Percentiles rank a stretch among this genome's conserved stretches.
Evolutionary conservation across 2,329 filamentous ascomycete genomes (phyloP).

Genomic region (Phyllosticta capitalensis): DNA sequence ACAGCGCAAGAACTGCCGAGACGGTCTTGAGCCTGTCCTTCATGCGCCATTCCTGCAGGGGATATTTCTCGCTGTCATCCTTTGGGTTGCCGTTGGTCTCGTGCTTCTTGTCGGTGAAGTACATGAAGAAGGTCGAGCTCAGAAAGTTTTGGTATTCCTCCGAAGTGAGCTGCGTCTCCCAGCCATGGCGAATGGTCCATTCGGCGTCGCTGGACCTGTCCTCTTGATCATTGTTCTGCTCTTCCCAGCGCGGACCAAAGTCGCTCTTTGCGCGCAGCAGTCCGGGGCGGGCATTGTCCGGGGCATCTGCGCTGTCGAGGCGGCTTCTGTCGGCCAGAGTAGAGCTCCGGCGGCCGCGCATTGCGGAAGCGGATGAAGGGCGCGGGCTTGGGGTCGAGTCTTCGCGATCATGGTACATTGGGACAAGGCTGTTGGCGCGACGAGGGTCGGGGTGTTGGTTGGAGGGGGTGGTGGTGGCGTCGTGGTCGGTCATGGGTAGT

Average conservation of each 20-base stretch:
- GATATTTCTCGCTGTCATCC: constrained; percentile 39
- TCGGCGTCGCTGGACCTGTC: constrained; percentile 36
- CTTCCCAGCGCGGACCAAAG: constrained; percentile 33
- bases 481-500: neutral
- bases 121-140: constrained; percentile 96
- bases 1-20: constrained; percentile 86
- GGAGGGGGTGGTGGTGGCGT: neutral
- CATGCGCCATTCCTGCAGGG: constrained; percentile 93
- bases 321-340: neutral
- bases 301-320: constrained; percentile 4
- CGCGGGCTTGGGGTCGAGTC: constrained; percentile 2
- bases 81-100: constrained; percentile 87
- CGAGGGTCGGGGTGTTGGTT: neutral
- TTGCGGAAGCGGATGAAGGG: constrained; percentile 4
- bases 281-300: constrained; percentile 19
- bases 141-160: constrained; percentile 80
- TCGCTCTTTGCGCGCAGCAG: constrained; percentile 45
- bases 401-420: neutral
- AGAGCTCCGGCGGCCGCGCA: constrained; percentile 2
- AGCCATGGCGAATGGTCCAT: constrained; percentile 67
- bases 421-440: neutral
- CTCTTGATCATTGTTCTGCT: constrained; percentile 25
- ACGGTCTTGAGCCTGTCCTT: constrained; percentile 93
- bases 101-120: constrained; percentile 96
- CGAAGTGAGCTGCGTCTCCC: constrained; percentile 84